Evolutionary conservation across 169 alveolate genomes (phyloP).

Genomic region (Theileria luwenshuni): DNA sequence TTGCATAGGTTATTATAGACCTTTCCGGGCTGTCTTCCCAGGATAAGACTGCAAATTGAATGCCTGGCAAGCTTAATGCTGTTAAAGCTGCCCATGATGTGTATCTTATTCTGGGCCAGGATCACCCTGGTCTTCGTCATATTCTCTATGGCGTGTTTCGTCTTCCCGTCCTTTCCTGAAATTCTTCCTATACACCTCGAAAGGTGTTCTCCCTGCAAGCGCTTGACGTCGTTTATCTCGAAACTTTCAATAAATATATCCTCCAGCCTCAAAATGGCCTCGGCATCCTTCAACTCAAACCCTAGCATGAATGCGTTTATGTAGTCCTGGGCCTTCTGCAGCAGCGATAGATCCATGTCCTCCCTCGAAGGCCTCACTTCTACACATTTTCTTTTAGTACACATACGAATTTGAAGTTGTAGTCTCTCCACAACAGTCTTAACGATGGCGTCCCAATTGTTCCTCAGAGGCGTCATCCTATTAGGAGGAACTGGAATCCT

Average conservation of each 20-base stretch:
- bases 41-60: conserved; percentile 95
- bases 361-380: conserved; percentile 67
- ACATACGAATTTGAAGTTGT: conserved; percentile 71
- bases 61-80: conserved; percentile 96
- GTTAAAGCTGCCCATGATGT: conserved; percentile 87
- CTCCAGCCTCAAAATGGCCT: conserved; percentile 96
- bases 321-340: conserved; percentile 94
- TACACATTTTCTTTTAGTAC: conserved; percentile 69
- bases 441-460: conserved; percentile 66
- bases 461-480: conserved; percentile 64
- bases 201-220: conserved; percentile 96
- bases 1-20: conserved; percentile 92
- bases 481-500: conserved; percentile 66
- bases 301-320: conserved; percentile 98
- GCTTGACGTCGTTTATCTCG: conserved; percentile 97
- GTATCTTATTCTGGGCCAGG: conserved; percentile 80
- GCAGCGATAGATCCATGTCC: conserved; percentile 69
- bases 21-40: conserved; percentile 97
- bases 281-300: conserved; percentile 97
- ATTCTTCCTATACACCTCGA: conserved; percentile 98
- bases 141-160: conserved; percentile 98
- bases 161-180: conserved; percentile 98
- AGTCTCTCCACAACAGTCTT: conserved; percentile 64
- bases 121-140: conserved; percentile 98
- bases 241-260: conserved; percentile 97